phyloP scores from a whole-genome alignment of 495 filamentous ascomycete genomes.

The Hypomontagnella monticulosa region DNA sequence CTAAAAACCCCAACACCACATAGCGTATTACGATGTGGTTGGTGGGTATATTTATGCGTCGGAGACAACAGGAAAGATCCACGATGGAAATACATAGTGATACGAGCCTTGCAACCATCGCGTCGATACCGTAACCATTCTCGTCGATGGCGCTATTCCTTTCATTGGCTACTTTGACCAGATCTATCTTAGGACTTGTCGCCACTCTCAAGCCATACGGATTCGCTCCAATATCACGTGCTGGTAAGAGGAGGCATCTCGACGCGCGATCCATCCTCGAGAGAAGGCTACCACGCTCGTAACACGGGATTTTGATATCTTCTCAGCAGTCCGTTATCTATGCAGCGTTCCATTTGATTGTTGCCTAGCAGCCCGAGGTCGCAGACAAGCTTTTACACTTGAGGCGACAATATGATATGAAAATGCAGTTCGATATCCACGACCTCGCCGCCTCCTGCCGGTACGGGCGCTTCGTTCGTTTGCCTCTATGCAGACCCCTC shows the following conservation, averaged over 20 bases:
- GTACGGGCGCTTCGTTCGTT: too few species aligned
- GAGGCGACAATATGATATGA: too few species aligned
- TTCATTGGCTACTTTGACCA: constrained; percentile 10
- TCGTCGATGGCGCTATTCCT: background rate
- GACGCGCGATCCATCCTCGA: constrained; percentile 6
- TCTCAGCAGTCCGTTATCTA: too few species aligned
- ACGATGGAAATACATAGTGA: constrained; percentile 6
- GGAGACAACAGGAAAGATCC: constrained; percentile 20
- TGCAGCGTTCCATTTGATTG: too few species aligned
- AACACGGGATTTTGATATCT: too few species aligned
- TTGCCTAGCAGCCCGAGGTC: too few species aligned
- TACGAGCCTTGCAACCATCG: constrained; percentile 22
- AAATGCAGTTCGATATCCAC: too few species aligned
- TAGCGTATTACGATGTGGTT: constrained; percentile 12
- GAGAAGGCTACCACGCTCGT: background rate
- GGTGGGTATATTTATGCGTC: constrained; percentile 29
- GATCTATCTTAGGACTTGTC: constrained; percentile 11
- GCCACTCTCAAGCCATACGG: constrained; percentile 9
- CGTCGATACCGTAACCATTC: constrained; percentile 7
- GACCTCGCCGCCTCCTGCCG: too few species aligned
- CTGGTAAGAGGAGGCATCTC: constrained; percentile 2
- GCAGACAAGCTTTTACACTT: too few species aligned
- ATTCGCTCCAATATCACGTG: constrained; percentile 6
- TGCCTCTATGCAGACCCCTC: too few species aligned
- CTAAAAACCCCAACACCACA: constrained; percentile 14